These are phyloP conservation scores for Secale cereale DNA, from an alignment of 176 grass and related monocot species.

Conservation along the genomic window DNA sequence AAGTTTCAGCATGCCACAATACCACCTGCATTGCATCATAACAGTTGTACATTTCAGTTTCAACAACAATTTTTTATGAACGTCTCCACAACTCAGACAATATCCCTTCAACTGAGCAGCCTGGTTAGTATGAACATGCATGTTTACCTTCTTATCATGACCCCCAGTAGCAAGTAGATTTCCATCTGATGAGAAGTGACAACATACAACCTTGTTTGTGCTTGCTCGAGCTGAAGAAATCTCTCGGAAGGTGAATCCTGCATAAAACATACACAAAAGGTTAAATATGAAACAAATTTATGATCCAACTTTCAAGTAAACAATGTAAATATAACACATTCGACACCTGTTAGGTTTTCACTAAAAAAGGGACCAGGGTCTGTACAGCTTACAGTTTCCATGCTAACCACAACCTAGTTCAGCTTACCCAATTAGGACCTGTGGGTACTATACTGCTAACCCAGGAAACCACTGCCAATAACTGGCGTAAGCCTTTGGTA, in stretches of 20 bases:
- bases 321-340: neutral
- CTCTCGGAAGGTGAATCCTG: slow-evolving; percentile 77
- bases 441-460: neutral
- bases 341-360: neutral
- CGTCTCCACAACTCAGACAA: neutral
- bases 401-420: slow-evolving; percentile 8
- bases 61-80: neutral
- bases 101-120: slow-evolving; percentile 13
- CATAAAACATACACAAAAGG: slow-evolving; percentile 2
- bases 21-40: slow-evolving; percentile 56
- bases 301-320: neutral
- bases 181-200: slow-evolving; percentile 92
- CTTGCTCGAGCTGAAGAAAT: slow-evolving; percentile 61
- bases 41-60: neutral
- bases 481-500: neutral
- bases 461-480: neutral
- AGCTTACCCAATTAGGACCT: neutral
- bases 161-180: slow-evolving; percentile 92
- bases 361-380: neutral
- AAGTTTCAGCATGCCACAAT: slow-evolving; percentile 70
- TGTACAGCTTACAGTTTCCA: neutral
- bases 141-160: slow-evolving; percentile 89
- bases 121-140: slow-evolving; percentile 7
- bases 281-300: neutral
- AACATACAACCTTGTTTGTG: slow-evolving; percentile 73